These are phyloP conservation scores for Fusarium irregulare DNA, from an alignment of 2,329 filamentous ascomycete genomes.

Conservation along the genomic window DNA sequence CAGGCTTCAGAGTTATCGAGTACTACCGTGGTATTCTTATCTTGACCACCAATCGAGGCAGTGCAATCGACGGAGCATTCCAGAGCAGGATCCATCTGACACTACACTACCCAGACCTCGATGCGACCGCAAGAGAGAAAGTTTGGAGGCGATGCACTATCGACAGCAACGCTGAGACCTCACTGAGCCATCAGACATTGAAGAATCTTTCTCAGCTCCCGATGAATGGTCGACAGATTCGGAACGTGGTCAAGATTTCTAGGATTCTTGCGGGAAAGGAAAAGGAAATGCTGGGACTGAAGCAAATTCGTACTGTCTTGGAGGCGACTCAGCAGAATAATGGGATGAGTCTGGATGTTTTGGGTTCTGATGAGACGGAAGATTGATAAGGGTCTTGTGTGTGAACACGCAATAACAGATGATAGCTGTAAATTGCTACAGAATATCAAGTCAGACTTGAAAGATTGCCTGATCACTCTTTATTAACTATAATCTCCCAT, in stretches of 20 bases:
- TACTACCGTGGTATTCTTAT: background rate
- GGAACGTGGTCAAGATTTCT: background rate
- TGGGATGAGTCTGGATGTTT: background rate
- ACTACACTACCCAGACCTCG: background rate
- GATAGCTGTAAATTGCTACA: no score
- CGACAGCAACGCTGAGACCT: rapidly evolving
- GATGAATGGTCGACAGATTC: constrained; percentile 3
- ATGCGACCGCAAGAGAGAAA: background rate
- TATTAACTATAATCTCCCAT: no score
- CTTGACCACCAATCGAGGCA: background rate
- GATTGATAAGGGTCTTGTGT: background rate
- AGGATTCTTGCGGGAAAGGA: background rate
- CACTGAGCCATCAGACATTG: background rate
- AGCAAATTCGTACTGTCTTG: background rate
- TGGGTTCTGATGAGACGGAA: background rate
- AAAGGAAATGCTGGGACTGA: rapidly evolving
- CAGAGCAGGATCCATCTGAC: background rate
- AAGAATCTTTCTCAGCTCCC: background rate
- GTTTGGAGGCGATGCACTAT: background rate
- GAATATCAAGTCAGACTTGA: no score
- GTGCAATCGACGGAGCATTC: background rate
- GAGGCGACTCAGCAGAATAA: background rate
- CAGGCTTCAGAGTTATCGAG: background rate
- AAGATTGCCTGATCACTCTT: no score
- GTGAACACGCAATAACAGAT: no score